Evolutionary conservation across 352 stramenopile species (phyloP).

Genomic region (Globisporangium lucens): DNA sequence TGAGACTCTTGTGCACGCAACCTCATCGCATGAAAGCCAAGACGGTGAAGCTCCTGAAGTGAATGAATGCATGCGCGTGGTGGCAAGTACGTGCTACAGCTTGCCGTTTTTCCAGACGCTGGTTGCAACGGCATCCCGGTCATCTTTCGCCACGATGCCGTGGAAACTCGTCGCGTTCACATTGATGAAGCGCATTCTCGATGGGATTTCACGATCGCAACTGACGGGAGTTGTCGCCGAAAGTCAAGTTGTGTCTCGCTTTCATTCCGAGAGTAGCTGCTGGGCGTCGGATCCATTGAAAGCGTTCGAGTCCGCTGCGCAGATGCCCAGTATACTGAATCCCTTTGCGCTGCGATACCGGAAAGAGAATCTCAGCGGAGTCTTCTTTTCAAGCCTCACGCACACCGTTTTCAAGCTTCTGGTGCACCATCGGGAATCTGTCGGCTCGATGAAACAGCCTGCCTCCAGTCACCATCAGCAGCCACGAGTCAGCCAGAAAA

Average conservation of each 20-base stretch:
- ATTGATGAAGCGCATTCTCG: conserved; percentile 21
- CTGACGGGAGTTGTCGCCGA: neutral
- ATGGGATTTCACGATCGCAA: neutral
- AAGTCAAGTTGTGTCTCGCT: neutral
- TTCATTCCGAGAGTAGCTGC: neutral
- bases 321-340: conserved; percentile 27
- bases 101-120: conserved; percentile 30
- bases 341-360: conserved; percentile 29
- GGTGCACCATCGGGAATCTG: conserved; percentile 24
- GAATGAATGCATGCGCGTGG: neutral
- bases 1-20: neutral
- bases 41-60: neutral
- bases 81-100: conserved; percentile 18
- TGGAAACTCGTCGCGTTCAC: conserved; percentile 35
- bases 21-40: neutral
- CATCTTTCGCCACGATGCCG: conserved; percentile 1
- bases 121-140: conserved; percentile 17
- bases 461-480: neutral
- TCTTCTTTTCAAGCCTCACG: conserved; percentile 38
- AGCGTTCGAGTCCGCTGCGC: conserved; percentile 11
- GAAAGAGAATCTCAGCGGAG: conserved; percentile 25
- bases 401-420: conserved; percentile 30
- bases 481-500: neutral
- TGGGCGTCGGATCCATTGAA: conserved; percentile 9
- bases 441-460: neutral